Conservation (phyloP, 2,329 filamentous ascomycete genomes). For the Monosporascus sp. region DNA sequence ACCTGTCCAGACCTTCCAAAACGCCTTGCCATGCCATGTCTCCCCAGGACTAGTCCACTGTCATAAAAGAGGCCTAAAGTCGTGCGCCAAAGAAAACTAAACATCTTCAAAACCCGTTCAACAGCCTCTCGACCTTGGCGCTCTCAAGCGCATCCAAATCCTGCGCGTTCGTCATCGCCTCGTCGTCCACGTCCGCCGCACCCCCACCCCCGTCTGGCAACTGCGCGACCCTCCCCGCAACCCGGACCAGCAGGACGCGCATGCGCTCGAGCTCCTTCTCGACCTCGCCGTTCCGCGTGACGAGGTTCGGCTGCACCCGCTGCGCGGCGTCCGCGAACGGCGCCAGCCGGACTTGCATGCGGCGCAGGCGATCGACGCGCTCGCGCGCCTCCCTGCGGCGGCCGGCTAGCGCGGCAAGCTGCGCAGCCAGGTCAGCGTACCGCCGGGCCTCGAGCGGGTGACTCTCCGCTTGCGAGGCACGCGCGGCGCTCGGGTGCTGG, state of each 20-base stretch:
- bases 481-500: constrained; percentile 17
- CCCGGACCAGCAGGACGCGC: constrained; percentile 56
- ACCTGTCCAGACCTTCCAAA: background rate
- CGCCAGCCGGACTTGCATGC: constrained; percentile 45
- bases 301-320: constrained; percentile 59
- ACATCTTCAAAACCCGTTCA: constrained; percentile 28
- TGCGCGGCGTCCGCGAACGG: constrained; percentile 35
- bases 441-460: constrained; percentile 43
- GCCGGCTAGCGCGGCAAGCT: constrained; percentile 45
- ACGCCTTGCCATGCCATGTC: background rate
- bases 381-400: constrained; percentile 33
- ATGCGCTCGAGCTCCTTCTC: constrained; percentile 63
- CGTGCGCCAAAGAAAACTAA: background rate
- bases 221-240: constrained; percentile 47
- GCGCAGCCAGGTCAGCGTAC: constrained; percentile 46
- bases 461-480: constrained; percentile 24
- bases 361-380: constrained; percentile 42
- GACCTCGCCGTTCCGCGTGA: constrained; percentile 59
- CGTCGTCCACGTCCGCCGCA: constrained; percentile 13
- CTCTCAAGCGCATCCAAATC: constrained; percentile 35
- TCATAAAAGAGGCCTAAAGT: no score
- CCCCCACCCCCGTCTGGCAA: constrained; percentile 22
- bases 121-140: constrained; percentile 36
- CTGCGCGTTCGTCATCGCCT: constrained; percentile 22
- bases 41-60: background rate